Evolutionary conservation across 176 grass and related monocot genomes (phyloP), one percentile per base, ranked within the genome.

Genomic region (Phragmites australis): DNA sequence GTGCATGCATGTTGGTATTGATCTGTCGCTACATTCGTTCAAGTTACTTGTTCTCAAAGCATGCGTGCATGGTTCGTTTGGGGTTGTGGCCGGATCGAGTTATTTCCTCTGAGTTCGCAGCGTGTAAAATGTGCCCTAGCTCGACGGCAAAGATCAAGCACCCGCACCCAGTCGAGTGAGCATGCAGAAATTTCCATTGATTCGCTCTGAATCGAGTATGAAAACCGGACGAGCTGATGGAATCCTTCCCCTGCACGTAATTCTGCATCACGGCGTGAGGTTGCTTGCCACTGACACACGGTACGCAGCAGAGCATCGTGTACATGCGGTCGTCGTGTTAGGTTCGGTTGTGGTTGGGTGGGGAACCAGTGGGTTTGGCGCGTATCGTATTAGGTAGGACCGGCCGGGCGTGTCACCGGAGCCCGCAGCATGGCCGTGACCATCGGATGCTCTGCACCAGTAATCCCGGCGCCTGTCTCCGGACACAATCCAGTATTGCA

Each of bases 381-480:
- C 18, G 23, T 27, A 14, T 27, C 9, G 42, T 37, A 5, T 37
- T 37, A 37, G 34, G 34, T 21, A 45, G 65, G 12, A 5, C 59
- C 55, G 23, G 25, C 19, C 32, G 74, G 43, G 41, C 62, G 52
- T 50, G 72, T 9, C 63, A 19, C 72, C 79, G 34, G 39, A 18
- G 71, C 79, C 40, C 62, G 8, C 44, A n/a, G 37, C 40, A 42
- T 40, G 57, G 57, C 18, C 47, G 62, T 64, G 39, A 65, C 66
- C 86, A 72, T 83, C 51, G 81, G 87, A 84, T 75, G 81, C 81
- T 68, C 87, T 45, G 69, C 68, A 51, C 60, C 76, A 7, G 69
- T 18, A 37, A 75, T 75, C 62, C 10, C 53, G 69, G 63, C 7
- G 43, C 34, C 76, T 81, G 82, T 89, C 76, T 68, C 70, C 34